A percentile compares a stretch with the other conserved stretches of the same genome.
phyloP scores from a whole-genome alignment of 257 asterid species.

The Coffea canephora region DNA sequence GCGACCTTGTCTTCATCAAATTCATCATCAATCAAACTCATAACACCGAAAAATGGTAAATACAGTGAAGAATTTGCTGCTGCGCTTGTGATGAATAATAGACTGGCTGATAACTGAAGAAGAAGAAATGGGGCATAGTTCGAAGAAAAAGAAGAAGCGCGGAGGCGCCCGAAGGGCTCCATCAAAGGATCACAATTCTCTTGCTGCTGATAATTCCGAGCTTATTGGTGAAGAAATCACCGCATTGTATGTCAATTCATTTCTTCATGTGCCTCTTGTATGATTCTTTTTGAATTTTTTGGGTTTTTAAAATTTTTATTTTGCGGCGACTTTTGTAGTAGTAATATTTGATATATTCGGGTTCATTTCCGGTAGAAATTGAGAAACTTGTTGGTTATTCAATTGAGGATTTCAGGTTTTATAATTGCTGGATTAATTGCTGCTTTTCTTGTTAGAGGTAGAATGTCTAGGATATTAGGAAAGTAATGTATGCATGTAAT shows the following conservation, averaged over 20 bases:
- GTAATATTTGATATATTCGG: neutral
- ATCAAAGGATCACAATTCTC: slow-evolving; percentile 64
- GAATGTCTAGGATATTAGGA: no score
- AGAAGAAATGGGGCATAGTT: slow-evolving; percentile 59
- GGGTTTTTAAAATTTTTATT: neutral
- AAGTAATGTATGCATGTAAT: no score
- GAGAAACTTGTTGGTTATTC: neutral
- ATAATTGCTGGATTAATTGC: no score
- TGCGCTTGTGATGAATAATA: no score
- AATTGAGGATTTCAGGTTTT: no score
- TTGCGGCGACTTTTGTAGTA: no score
- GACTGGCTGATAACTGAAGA: neutral
- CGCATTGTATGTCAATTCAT: slow-evolving; percentile 53
- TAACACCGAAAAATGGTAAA: no score
- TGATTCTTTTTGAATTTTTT: neutral
- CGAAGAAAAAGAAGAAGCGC: slow-evolving; percentile 77
- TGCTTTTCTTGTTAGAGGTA: no score
- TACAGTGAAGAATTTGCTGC: no score
- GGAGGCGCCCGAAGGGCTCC: slow-evolving; percentile 55
- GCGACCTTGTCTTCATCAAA: no score
- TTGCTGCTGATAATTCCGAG: slow-evolving; percentile 52
- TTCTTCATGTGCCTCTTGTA: neutral
- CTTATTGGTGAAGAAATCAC: slow-evolving; percentile 76
- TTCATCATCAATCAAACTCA: no score
- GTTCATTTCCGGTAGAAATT: neutral